Percentiles rank a stretch among this genome's conserved stretches.
Evolutionary conservation across 1,284 basidiomycete genomes (phyloP).

Genomic region (Microbotryomycetes sp.): DNA sequence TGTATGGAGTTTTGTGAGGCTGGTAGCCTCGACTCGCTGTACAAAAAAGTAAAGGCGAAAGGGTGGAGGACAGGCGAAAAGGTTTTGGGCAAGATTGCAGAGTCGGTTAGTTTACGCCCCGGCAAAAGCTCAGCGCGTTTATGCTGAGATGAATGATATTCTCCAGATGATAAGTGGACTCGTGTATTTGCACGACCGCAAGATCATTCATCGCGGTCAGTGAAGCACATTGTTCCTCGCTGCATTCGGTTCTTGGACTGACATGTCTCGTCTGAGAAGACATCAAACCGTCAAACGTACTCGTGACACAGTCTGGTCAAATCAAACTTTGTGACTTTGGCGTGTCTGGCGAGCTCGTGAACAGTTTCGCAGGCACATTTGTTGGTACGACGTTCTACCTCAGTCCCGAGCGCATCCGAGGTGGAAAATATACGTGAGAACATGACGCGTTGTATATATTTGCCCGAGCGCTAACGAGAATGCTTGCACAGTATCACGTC

Average conservation of each 20-base stretch:
- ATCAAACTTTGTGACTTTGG: conserved; percentile 95
- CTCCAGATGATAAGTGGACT: conserved; percentile 77
- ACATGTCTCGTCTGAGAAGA: conserved; percentile 4
- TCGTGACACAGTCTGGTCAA: conserved; percentile 74
- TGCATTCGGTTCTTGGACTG: not conserved
- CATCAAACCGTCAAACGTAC: conserved; percentile 94
- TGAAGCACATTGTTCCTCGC: not conserved
- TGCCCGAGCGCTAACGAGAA: not conserved
- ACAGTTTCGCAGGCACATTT: conserved; percentile 87
- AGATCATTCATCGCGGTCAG: conserved; percentile 75
- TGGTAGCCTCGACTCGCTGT: conserved; percentile 68
- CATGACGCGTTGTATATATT: not conserved
- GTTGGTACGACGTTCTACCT: conserved; percentile 97
- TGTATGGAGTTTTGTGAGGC: conserved; percentile 94
- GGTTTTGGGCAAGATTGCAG: conserved; percentile 82
- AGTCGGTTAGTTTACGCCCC: conserved; percentile 57
- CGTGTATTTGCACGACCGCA: conserved; percentile 79
- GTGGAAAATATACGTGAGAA: conserved; percentile 63
- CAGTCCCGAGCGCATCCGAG: conserved; percentile 91
- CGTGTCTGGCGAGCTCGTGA: conserved; percentile 88
- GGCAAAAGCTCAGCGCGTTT: not conserved
- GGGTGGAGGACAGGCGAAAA: conserved; percentile 80
- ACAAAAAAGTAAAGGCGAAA: conserved; percentile 69
- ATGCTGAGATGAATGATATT: not conserved
- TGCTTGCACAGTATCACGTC: conserved; percentile 56